Conservation (phyloP, 805 yeast genomes). For the Scheffersomyces lignosus region DNA sequence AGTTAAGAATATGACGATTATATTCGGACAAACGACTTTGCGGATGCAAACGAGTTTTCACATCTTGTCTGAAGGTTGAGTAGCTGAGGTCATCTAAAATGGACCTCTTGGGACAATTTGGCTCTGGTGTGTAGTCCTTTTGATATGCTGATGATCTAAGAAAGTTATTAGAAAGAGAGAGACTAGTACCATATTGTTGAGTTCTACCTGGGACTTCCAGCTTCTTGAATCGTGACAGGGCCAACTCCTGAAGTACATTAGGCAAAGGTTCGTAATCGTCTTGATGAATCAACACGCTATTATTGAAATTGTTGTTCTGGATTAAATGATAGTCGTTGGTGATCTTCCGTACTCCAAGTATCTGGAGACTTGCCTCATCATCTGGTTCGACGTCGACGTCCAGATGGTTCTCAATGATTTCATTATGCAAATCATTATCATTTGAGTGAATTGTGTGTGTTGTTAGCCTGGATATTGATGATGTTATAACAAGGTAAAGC, state of each 20-base stretch:
- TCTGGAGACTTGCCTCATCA: neutral
- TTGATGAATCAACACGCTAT: too few species aligned
- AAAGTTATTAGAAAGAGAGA: constrained; percentile 15
- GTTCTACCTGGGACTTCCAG: neutral
- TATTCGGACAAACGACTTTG: constrained; percentile 31
- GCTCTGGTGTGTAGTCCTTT: constrained; percentile 35
- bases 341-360: neutral
- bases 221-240: constrained; percentile 1
- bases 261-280: too few species aligned
- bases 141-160: constrained; percentile 21
- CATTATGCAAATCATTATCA: too few species aligned
- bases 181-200: constrained; percentile 37
- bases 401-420: neutral
- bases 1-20: constrained; percentile 10
- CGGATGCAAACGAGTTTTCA: constrained; percentile 17
- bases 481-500: neutral
- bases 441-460: too few species aligned
- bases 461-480: too few species aligned
- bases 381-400: neutral
- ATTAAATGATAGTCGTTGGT: neutral
- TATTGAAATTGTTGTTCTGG: neutral
- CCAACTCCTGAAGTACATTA: constrained; percentile 2
- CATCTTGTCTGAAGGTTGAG: constrained; percentile 1
- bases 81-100: constrained; percentile 2
- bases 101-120: constrained; percentile 1